Evolutionary conservation across 192 early-diverging fungal species (phyloP), one percentile per base, ranked within the genome.

Genomic region (Backusella psychrophila): DNA sequence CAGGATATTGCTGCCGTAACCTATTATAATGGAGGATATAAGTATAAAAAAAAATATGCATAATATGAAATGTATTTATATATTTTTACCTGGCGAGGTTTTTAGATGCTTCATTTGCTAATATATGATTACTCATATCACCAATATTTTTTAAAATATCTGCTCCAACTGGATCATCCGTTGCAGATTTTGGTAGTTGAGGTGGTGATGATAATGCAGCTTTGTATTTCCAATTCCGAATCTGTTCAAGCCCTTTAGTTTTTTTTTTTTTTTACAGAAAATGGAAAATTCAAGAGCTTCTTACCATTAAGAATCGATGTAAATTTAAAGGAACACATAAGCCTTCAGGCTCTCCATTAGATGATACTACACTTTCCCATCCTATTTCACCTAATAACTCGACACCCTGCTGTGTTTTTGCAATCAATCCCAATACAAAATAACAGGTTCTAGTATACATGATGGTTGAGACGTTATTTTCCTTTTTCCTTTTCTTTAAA

Each of bases 101-200:
- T 66, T 90, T 92, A 29, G 92, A 93, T 3, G 93, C 93, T n/a
- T 87, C 90, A 70, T 89, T 92, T 7, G 93, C 90, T 34, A 95
- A 79, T 77, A 96, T 94, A 74, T 94, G 91, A 72, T 96, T 96
- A 56, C 90, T 90, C 70, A 96, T 83, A 77, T 94, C 93, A 49
- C 93, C 92, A 56, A 94, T 87, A 26, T 83, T 84, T 77, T 87
- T 87, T 33, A 96, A 72, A 66, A 96, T 89, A 69, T 92, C 92
- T 70, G 56, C 41, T 9, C 38, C 68, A 19, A 75, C 77, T 33
- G 72, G n/a, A 53, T 81, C 80, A n/a, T 75, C 77, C 38, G 53
- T 79, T 17, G 81, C 67, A 39, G 81, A 67, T 26, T 75, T 70
- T 21, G 81, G 79, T 38, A 87, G 73, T 7, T 74, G 78, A n/a